Base-by-base conservation (phyloP, 192 early-diverging fungal genomes). In the Ambispora gerdemannii region DNA sequence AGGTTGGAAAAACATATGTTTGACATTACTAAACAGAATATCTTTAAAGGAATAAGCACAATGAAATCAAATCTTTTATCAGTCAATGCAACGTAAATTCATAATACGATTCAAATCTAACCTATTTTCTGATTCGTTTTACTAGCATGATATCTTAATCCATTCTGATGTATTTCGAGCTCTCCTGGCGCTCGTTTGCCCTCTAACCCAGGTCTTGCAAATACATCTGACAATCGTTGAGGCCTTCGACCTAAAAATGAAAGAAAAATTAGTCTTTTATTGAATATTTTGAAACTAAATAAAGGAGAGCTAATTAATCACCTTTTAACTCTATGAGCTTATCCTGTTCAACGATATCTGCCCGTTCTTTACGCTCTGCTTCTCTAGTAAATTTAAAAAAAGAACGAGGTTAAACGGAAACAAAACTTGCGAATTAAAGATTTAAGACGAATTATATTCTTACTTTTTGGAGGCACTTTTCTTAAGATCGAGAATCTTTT, bases 1-100 rank as follows among this genome's bases (percentile, higher is more conserved):
- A 25, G 96, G 95, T 76, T 99, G 97, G 83, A 96, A 99, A 77
- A 98, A 93, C 58, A 99, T 69, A 74, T 99, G 97, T 72, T 93
- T 90, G 72, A 99, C 90, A 77, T 99, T 99, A 82, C 90, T 93
- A 75, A 99, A 99, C 66, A 99, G 77, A 33, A 99, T 85, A 78
- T 98, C 93, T 84, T 78, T 67, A 50, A 68, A 59, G 62, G 27
- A n/a, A n/a, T n/a, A n/a, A n/a, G n/a, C n/a, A n/a, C n/a, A n/a
- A n/a, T n/a, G n/a, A n/a, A n/a, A n/a, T n/a, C n/a, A n/a, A n/a
- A n/a, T n/a, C n/a, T n/a, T n/a, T n/a, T n/a, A n/a, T n/a, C n/a
- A n/a, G n/a, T n/a, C n/a, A n/a, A n/a, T n/a, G n/a, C n/a, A n/a
- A n/a, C n/a, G n/a, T n/a, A n/a, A n/a, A n/a, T n/a, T n/a, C n/a